Base-by-base conservation (phyloP, 106 monocot species). In the Agapanthus africanus region DNA sequence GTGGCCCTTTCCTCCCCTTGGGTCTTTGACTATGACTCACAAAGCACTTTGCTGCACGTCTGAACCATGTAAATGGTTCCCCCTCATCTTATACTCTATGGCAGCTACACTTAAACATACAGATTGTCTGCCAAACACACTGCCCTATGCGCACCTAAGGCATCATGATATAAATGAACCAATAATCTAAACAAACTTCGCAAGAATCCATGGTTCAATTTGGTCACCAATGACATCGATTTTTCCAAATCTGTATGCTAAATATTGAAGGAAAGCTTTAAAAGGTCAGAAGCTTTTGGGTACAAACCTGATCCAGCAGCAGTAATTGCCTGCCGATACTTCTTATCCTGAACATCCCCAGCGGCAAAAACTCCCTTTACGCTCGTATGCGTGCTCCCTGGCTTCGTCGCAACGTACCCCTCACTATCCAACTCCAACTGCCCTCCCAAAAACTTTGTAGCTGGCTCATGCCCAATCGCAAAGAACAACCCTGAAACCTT, bases 311-410 rank as follows among this genome's bases (percentile, higher is more conserved):
- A 83, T 69, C 91, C 95, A n/a, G 95, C 95, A 6, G 95, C 95
- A 10, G 95, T 95, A 34, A 95, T 72, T 0, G 95, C 95, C 74
- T 95, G 95, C 57, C 95, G 77, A 42, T 91, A 95, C 76, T 95
- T 95, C 83, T 88, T 95, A 76, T 95, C 95, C 78, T 95, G 91
- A 40, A 95, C 91, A 50, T 95, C 95, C 3, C 95, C 95, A 59
- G 95, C 95, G 39, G 95, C 95, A 82, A 91, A 95, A 9, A 95
- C 86, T 2, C 95, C 95, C 52, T 86, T 82, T n/a, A 91, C 86
- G 67, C 88, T 95, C 4, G 91, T 95, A 11, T 86, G 75, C 0
- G 95, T 91, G 10, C 79, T 81, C 15, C 95, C 95, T 0, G 86
- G 88, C 80, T 88, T 91, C 1, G 95, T 95, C 50, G 80, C 77